Base-by-base conservation (phyloP, 345 rosid genomes). In the Populus simonii region DNA sequence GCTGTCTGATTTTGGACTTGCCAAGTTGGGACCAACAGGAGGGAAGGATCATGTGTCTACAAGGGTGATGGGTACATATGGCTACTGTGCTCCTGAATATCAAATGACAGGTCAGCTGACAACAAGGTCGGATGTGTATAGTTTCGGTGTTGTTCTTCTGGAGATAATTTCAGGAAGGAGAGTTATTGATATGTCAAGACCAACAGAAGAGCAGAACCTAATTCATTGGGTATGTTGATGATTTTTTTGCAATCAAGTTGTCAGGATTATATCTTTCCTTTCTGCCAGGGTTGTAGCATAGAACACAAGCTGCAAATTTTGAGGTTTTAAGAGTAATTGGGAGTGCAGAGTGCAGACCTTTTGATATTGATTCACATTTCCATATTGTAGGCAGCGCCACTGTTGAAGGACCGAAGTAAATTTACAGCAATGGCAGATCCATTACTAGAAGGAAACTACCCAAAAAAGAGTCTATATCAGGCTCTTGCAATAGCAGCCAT, bases 21-120 rank as follows among this genome's bases (percentile, higher is more conserved):
- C 93, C 53, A 90, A 82, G 80, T 68, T 92, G 57, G 94, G 92
- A 39, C 94, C 92, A 35, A 89, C 89, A 0, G 92, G 82, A 69
- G 92, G 83, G 27, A 86, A 83, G 75, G 88, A 86, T 36, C 86
- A 90, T 75, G 92, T 88, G n/a, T 92, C 94, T 22, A 90, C 92
- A n/a, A 88, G 92, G 77, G 92, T 90, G 62, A 90, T 90, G 94
- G 94, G 94, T 53, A 92, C 94, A 4, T 87, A 92, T 5, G 92
- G 94, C 23, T 90, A 90, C 67, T 90, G 93, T 80, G 93, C 93
- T 31, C 91, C 92, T 0, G 94, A 92, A 71, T 89, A 89, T 80
- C 93, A 88, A 1, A 79, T 63, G 83, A 87, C 92, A 0, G 92
- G 93, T 23, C 84, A 89, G 72, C 89, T 90, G 41, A 87, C 92